Conservation (phyloP, 169 alveolate genomes). For the Plasmodium billcollinsi region DNA sequence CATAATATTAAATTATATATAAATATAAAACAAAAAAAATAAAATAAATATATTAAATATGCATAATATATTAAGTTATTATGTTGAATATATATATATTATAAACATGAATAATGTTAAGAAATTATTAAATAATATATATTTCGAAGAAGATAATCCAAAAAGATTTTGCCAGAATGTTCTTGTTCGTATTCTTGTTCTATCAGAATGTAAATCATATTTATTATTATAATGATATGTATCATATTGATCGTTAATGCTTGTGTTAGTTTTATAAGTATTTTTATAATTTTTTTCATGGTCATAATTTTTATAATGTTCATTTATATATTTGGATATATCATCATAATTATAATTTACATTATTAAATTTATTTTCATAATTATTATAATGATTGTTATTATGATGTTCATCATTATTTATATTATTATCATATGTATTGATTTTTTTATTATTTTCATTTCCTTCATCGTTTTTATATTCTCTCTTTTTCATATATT, state of each 20-base stretch:
- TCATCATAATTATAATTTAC: background rate
- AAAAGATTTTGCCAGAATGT: conserved; percentile 55
- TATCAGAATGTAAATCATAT: background rate
- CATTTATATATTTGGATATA: background rate
- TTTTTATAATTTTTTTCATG: background rate
- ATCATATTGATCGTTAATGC: background rate
- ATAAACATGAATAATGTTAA: conserved; percentile 10
- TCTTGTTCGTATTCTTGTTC: background rate
- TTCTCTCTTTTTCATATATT: background rate
- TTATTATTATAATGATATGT: background rate
- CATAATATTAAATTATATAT: background rate
- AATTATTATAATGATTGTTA: background rate
- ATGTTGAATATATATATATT: background rate
- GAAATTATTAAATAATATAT: conserved; percentile 2
- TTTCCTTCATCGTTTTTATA: background rate
- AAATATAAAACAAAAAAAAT: too few species aligned
- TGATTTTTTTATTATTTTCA: background rate
- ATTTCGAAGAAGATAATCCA: conserved; percentile 57
- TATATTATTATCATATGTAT: background rate
- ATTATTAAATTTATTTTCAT: background rate
- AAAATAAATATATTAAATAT: too few species aligned
- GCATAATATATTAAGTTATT: background rate
- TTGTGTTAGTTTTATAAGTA: background rate
- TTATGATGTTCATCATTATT: conserved; percentile 2
- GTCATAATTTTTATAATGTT: background rate